Conservation (phyloP, 331 rosid genomes). For the Quercus tomentella region DNA sequence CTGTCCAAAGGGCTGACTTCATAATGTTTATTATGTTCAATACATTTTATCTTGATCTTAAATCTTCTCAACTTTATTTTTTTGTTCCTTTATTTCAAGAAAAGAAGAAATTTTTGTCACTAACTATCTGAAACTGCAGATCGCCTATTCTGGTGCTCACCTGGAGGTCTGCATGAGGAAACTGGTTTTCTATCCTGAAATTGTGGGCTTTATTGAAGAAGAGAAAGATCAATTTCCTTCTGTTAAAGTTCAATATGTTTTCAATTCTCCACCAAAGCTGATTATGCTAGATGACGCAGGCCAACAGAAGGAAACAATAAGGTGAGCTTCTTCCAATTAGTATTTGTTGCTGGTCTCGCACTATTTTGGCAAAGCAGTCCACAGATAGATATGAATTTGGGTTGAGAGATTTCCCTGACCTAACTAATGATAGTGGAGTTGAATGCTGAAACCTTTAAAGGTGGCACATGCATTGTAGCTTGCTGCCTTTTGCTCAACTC, state of each 20-base stretch:
- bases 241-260: slow-evolving; percentile 67
- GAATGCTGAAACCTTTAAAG: neutral
- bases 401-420: neutral
- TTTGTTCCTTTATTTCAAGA: neutral
- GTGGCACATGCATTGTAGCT: neutral
- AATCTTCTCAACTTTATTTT: neutral
- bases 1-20: neutral
- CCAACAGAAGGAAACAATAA: slow-evolving; percentile 76
- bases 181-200: slow-evolving; percentile 90
- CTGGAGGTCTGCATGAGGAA: slow-evolving; percentile 96
- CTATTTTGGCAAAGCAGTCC: too few species aligned
- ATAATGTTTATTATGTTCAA: neutral
- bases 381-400: neutral
- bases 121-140: slow-evolving; percentile 34
- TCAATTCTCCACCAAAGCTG: slow-evolving; percentile 91
- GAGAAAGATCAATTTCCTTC: slow-evolving; percentile 72
- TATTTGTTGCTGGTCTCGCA: neutral
- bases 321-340: slow-evolving; percentile 37
- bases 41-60: slow-evolving; percentile 3
- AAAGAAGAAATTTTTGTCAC: slow-evolving; percentile 7
- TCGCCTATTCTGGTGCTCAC: slow-evolving; percentile 75
- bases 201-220: slow-evolving; percentile 91
- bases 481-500: too few species aligned
- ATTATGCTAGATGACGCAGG: slow-evolving; percentile 76
- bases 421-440: neutral